Conservation (phyloP, 2,329 filamentous ascomycete species). For the Colletotrichum plurivorum region DNA sequence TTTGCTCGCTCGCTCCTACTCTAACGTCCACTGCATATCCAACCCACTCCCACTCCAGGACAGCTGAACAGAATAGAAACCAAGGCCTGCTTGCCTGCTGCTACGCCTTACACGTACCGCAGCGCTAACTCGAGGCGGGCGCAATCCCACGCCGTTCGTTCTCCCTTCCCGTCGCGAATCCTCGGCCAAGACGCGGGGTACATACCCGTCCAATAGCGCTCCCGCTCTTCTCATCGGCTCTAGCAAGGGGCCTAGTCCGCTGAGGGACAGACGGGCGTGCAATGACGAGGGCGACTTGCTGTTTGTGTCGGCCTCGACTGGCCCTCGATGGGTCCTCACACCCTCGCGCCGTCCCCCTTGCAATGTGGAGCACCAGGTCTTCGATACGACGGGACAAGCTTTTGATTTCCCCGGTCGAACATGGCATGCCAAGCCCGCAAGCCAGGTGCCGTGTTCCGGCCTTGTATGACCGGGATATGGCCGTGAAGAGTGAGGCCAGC, state of each 20-base stretch:
- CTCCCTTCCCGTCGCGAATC: conserved; percentile 11
- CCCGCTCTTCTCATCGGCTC: conserved; percentile 22
- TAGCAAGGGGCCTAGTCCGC: conserved; percentile 24
- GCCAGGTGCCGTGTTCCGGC: conserved; percentile 32
- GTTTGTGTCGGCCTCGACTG: background rate
- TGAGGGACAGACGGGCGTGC: conserved; percentile 4
- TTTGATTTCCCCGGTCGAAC: conserved; percentile 28
- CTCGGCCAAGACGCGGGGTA: conserved; percentile 37
- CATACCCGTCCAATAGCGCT: conserved; percentile 41
- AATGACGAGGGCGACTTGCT: conserved; percentile 30
- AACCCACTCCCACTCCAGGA: too few relatives aligned
- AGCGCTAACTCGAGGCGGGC: conserved; percentile 25
- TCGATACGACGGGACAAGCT: conserved; percentile 39
- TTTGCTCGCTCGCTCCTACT: background rate
- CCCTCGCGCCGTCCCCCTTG: conserved; percentile 5
- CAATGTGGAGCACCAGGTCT: conserved; percentile 10
- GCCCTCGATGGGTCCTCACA: conserved; percentile 2
- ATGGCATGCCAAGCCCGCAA: conserved; percentile 35
- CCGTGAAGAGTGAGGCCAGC: background rate
- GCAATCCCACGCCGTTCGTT: conserved; percentile 7
- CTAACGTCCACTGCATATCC: too few relatives aligned
- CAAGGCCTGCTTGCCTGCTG: background rate
- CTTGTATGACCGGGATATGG: conserved; percentile 18
- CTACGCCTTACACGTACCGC: conserved; percentile 11
- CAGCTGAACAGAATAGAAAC: too few relatives aligned